phyloP scores from a whole-genome alignment of 2,329 filamentous ascomycete species.

The Fusarium nematophilum region DNA sequence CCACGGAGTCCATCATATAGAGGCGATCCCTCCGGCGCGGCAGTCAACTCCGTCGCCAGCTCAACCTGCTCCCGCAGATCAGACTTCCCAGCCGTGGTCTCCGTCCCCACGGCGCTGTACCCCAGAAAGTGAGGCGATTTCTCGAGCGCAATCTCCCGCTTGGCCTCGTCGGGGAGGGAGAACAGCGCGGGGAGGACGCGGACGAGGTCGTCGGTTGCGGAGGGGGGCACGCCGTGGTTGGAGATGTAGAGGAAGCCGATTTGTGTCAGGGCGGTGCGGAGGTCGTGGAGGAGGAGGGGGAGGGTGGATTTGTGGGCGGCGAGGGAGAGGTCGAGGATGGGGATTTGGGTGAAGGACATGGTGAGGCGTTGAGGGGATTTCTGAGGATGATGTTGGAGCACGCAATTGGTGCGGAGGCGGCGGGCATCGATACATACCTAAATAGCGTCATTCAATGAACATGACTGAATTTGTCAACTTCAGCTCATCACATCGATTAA shows the following conservation, averaged over 20 bases:
- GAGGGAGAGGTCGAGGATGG: conserved; percentile 61
- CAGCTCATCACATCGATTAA: no score
- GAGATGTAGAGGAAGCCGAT: conserved; percentile 65
- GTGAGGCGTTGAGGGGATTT: no score
- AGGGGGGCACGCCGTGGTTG: conserved; percentile 58
- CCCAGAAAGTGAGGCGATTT: conserved; percentile 72
- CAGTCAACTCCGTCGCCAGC: conserved; percentile 65
- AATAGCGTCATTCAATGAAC: no score
- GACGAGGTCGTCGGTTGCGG: conserved; percentile 52
- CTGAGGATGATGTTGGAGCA: no score
- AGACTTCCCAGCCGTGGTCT: conserved; percentile 63
- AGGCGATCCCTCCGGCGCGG: conserved; percentile 49
- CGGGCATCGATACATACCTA: no score
- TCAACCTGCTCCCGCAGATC: conserved; percentile 71
- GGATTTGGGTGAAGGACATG: conserved; percentile 58
- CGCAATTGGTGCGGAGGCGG: no score
- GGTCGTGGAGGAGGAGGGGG: conserved; percentile 52
- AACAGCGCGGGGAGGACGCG: conserved; percentile 58
- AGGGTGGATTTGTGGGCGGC: conserved; percentile 50
- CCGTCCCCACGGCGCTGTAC: conserved; percentile 65
- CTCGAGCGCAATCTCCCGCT: conserved; percentile 55
- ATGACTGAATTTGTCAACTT: no score
- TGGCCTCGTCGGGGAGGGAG: conserved; percentile 50
- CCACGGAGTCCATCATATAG: conserved; percentile 58
- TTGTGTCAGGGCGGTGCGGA: conserved; percentile 60